A percentile compares a stretch with the other conserved stretches of the same genome.
Evolutionary conservation across 257 asterid genomes (phyloP).

Genomic region (Eucommia ulmoides): DNA sequence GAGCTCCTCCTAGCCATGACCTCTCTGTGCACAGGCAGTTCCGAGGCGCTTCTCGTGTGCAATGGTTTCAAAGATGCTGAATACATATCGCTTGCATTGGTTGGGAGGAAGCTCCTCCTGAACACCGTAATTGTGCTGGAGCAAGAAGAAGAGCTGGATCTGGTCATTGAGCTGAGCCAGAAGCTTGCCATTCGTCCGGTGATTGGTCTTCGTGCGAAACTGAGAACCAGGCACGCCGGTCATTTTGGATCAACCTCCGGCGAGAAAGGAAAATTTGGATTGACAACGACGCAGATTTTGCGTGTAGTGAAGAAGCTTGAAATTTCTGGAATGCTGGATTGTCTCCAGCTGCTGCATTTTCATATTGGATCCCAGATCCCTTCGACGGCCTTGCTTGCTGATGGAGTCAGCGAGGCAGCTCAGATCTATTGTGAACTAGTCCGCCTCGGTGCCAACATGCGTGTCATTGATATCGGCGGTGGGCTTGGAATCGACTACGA

Average conservation of each 20-base stretch:
- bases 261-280: constrained; percentile 90
- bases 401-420: constrained; percentile 85
- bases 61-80: constrained; percentile 93
- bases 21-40: constrained; percentile 66
- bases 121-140: constrained; percentile 85
- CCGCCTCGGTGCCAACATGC: constrained; percentile 83
- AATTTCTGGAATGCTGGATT: constrained; percentile 64
- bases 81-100: constrained; percentile 69
- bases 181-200: constrained; percentile 70
- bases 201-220: constrained; percentile 81
- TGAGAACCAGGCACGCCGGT: constrained; percentile 84
- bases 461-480: constrained; percentile 82
- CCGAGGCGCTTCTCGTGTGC: constrained; percentile 69
- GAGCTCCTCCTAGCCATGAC: constrained; percentile 95
- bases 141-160: constrained; percentile 83
- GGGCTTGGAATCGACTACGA: constrained; percentile 95
- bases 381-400: constrained; percentile 51
- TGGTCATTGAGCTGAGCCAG: constrained; percentile 55
- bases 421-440: constrained; percentile 76
- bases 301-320: constrained; percentile 67
- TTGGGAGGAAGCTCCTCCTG: constrained; percentile 62
- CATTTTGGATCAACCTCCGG: constrained; percentile 99
- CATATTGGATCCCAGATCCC: constrained; percentile 98
- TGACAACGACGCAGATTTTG: constrained; percentile 68
- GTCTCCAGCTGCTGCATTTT: constrained; percentile 83